Base-by-base conservation (phyloP, 495 filamentous ascomycete species). In the Neurospora sp. region DNA sequence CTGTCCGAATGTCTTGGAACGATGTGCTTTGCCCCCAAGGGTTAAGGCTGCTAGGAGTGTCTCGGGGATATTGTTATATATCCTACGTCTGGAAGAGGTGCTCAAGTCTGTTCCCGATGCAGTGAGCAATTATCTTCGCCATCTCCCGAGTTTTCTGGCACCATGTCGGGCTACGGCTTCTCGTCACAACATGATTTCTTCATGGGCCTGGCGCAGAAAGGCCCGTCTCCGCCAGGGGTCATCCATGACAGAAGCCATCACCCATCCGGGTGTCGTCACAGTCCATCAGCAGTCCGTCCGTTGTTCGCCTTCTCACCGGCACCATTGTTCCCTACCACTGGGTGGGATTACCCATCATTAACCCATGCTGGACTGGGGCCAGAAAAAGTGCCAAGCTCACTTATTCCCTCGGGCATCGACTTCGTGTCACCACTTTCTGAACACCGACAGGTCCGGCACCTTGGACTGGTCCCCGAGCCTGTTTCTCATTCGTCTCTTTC, bases 11-110 rank as follows among this genome's bases (percentile, higher is more conserved):
- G 54, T 66, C 54, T 34, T 66, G 54, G 54, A 66, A 34, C 7
- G 54, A 36, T 66, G 28, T 66, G 28, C 54, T 34, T 66, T 19
- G 28, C 54, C 15, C 28, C 54, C 54, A 66, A 19, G 54, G 54
- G 54, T 66, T 34, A 34, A 34, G 54, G 54, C 54, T 66, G 15
- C 10, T 66, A 34, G 54, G 28, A 66, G 54, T 66, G 54, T 66
- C 54, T 66, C 54, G 54, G 54, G 54, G 54, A 66, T 66, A 66
- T 66, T 66, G 54, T 66, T 66, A 66, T 66, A 66, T 66, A 66
- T 66, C 54, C 54, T 66, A 34, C 6, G 54, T 66, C 54, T 34
- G 28, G 54, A 66, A 66, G 54, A 66, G 54, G 54, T 66, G 54
- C 54, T 66, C 54, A 34, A 9, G 54, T 66, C 24, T 66, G 54